Evolutionary conservation across 202 grass and related monocot species (phyloP).

Genomic region (Elaeis oleifera): DNA sequence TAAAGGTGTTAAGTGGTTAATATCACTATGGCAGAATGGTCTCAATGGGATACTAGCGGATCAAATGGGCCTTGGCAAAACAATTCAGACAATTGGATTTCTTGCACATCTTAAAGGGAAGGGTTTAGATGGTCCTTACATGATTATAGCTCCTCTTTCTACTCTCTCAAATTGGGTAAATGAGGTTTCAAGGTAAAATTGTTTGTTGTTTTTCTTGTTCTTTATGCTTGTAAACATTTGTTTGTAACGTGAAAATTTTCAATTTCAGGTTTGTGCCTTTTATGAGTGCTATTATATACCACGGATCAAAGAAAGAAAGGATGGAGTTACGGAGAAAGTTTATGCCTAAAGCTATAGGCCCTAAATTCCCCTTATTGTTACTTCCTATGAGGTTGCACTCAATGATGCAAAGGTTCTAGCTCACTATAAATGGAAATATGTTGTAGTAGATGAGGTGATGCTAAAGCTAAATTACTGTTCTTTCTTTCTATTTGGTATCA

Average conservation of each 20-base stretch:
- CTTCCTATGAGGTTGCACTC: constrained; percentile 82
- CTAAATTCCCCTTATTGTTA: constrained; percentile 86
- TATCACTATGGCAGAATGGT: constrained; percentile 97
- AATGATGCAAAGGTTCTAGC: constrained; percentile 66
- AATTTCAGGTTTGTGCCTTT: constrained; percentile 80
- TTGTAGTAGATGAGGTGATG: constrained; percentile 87
- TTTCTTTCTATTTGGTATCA: constrained; percentile 9
- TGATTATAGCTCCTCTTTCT: constrained; percentile 92
- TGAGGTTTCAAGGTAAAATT: constrained; percentile 66
- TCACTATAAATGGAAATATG: constrained; percentile 83
- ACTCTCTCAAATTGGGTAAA: constrained; percentile 97
- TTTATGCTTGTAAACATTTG: not conserved
- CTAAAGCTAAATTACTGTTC: constrained; percentile 1
- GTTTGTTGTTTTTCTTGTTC: not conserved
- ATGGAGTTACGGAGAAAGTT: constrained; percentile 69
- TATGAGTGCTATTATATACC: constrained; percentile 65
- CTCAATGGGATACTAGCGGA: constrained; percentile 92
- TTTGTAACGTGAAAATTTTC: constrained; percentile 14
- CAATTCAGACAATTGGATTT: constrained; percentile 96
- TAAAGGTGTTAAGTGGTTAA: constrained; percentile 97
- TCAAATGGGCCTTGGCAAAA: constrained; percentile 99
- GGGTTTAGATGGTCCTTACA: constrained; percentile 78
- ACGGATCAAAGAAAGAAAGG: constrained; percentile 56
- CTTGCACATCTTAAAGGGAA: constrained; percentile 92
- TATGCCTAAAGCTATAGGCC: constrained; percentile 50